phyloP scores from a whole-genome alignment of 2,329 filamentous ascomycete genomes.

The Tolypocladium pustulatum region DNA sequence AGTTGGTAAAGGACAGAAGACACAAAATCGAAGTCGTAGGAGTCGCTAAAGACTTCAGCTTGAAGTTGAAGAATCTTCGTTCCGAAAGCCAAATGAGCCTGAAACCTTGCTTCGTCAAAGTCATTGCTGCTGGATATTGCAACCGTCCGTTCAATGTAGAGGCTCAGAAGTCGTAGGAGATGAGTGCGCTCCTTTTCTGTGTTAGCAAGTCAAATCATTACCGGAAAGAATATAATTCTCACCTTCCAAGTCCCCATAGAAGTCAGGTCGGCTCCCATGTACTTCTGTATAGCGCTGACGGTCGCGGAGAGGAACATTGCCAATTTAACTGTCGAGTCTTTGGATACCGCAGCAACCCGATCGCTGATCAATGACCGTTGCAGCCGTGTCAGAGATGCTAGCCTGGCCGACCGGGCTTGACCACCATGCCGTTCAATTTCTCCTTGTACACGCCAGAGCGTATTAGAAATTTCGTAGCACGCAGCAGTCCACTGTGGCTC shows the following conservation, averaged over 20 bases:
- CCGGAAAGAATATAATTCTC: slow-evolving; percentile 6
- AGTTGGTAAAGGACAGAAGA: slow-evolving; percentile 29
- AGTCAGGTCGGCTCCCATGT: slow-evolving; percentile 24
- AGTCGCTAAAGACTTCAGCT: slow-evolving; percentile 11
- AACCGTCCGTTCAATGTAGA: slow-evolving; percentile 46
- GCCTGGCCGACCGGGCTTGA: slow-evolving; percentile 33
- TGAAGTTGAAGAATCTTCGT: slow-evolving; percentile 29
- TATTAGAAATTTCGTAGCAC: slow-evolving; percentile 39
- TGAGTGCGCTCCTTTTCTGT: slow-evolving; percentile 15
- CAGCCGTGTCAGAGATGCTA: slow-evolving; percentile 47
- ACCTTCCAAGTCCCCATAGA: slow-evolving; percentile 20
- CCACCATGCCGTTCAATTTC: slow-evolving; percentile 29
- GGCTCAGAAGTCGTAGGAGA: slow-evolving; percentile 28
- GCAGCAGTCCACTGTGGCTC: slow-evolving; percentile 37
- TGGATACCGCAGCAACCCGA: slow-evolving; percentile 43
- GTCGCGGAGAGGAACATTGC: slow-evolving; percentile 37
- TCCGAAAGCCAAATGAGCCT: slow-evolving; percentile 48
- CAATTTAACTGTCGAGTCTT: slow-evolving; percentile 49
- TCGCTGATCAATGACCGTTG: slow-evolving; percentile 48
- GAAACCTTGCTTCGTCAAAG: slow-evolving; percentile 55
- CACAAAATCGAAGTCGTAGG: slow-evolving; percentile 25
- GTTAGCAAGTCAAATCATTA: slow-evolving; percentile 1
- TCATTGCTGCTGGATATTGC: slow-evolving; percentile 28
- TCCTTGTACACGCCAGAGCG: slow-evolving; percentile 30
- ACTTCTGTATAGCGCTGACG: slow-evolving; percentile 30